Evolutionary conservation across 768 basidiomycete species (phyloP), one percentile per base, ranked within the genome.

Genomic region (Russula dissimulans): DNA sequence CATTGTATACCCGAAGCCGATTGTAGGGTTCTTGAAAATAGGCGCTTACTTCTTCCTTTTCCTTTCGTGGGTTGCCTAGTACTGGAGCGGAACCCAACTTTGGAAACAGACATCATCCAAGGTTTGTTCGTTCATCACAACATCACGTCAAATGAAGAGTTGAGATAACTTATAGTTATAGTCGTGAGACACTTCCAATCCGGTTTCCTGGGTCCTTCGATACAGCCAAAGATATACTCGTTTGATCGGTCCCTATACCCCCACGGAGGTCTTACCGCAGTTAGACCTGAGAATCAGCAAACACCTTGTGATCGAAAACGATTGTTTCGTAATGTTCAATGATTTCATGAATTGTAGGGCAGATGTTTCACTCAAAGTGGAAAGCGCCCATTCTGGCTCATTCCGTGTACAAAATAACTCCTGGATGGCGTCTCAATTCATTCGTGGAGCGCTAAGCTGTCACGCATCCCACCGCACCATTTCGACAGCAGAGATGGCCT

Each of bases 71-170:
- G 49, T 46, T 8, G 10, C 45, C 38, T 1, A 32, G 18, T 17
- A 32, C 22, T 42, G 55, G 49, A 29, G 50, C 38, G 15, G 56
- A 57, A 56, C 12, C 5, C 32, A 29, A 51, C 4, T 39, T 38
- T 50, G 60, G 54, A 56, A 60, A 43, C 47, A 17, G 11, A 36
- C n/a, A 49, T 38, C 14, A 8, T 39, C 51, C 42, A 41, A 45
- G 6, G 52, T 63, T 45, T 32, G 53, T 63, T 53, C 61, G 32
- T 61, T 57, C 63, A 64, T 64, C 60, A 64, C 42, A 45, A 62
- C 56, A 64, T 62, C 63, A 58, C 39, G 47, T 46, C 63, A 61
- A 54, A 64, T 39, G 45, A 10, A 64, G 41, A 56, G 29, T 44
- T 43, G 49, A 51, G 50, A 42, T 56, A 42, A 34, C 14, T 15